These are phyloP conservation scores for Lentinula aciculospora DNA, from an alignment of 768 basidiomycete genomes.

Conservation along the genomic window DNA sequence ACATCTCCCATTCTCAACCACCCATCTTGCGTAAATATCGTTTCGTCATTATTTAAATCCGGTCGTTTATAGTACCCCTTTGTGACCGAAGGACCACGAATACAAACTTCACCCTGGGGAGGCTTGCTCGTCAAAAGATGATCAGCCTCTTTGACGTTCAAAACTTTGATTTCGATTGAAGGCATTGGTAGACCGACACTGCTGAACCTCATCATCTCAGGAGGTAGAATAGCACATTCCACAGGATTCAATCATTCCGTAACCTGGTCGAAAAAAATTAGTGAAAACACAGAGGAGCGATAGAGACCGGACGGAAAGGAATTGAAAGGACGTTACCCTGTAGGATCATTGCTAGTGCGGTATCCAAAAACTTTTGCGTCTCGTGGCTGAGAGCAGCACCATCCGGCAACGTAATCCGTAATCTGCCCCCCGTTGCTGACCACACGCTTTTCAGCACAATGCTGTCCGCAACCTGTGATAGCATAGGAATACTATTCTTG, in stretches of 20 bases:
- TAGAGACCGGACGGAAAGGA: background rate
- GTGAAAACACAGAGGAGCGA: slow-evolving; percentile 11
- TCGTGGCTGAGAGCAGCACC: slow-evolving; percentile 82
- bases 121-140: slow-evolving; percentile 70
- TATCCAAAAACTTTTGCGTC: slow-evolving; percentile 87
- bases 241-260: slow-evolving; percentile 95
- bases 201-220: slow-evolving; percentile 70
- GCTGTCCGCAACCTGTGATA: slow-evolving; percentile 65
- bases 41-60: slow-evolving; percentile 81
- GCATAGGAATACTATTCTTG: slow-evolving; percentile 59
- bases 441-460: slow-evolving; percentile 73
- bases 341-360: slow-evolving; percentile 74
- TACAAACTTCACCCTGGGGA: slow-evolving; percentile 83
- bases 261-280: slow-evolving; percentile 60
- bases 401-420: slow-evolving; percentile 77
- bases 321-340: slow-evolving; percentile 55
- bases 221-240: slow-evolving; percentile 91
- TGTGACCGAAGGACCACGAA: slow-evolving; percentile 83
- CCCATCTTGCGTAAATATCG: slow-evolving; percentile 82
- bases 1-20: slow-evolving; percentile 95
- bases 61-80: slow-evolving; percentile 88
- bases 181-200: slow-evolving; percentile 85
- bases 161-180: slow-evolving; percentile 82
- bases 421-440: slow-evolving; percentile 81
- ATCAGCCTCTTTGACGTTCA: slow-evolving; percentile 79